phyloP scores from a whole-genome alignment of 1,139 yeast genomes.

The Kodamaea arcana region DNA sequence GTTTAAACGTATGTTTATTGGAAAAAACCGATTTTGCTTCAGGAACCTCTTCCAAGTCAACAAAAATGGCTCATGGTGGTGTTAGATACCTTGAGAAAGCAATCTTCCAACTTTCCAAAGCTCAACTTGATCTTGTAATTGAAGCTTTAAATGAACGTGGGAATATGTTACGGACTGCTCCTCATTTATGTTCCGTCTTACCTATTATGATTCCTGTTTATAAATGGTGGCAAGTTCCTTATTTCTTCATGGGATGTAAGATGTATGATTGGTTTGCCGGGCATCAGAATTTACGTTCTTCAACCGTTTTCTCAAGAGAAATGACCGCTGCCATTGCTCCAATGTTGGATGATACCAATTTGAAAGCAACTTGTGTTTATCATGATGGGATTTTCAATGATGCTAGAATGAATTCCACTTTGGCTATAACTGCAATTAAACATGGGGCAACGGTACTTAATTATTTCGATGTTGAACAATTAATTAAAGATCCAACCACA shows the following conservation, averaged over 20 bases:
- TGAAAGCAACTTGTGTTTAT: constrained; percentile 89
- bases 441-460: constrained; percentile 88
- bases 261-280: constrained; percentile 95
- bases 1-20: constrained; percentile 80
- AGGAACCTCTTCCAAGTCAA: constrained; percentile 92
- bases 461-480: constrained; percentile 76
- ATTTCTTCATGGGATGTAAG: constrained; percentile 88
- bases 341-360: constrained; percentile 72
- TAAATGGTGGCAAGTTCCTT: constrained; percentile 95
- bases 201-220: constrained; percentile 96
- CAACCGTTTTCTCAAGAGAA: constrained; percentile 68
- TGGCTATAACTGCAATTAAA: constrained; percentile 82
- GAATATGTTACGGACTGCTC: constrained; percentile 86
- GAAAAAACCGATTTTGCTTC: constrained; percentile 88
- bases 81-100: constrained; percentile 95
- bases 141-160: constrained; percentile 94
- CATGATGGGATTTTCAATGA: constrained; percentile 96
- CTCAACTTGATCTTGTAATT: constrained; percentile 85
- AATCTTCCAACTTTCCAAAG: constrained; percentile 83
- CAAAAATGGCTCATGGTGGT: constrained; percentile 97
- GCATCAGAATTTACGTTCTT: constrained; percentile 72
- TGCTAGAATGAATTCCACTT: constrained; percentile 81
- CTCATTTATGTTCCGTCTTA: constrained; percentile 79
- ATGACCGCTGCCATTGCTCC: constrained; percentile 79
- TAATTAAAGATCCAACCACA: constrained; percentile 54